Base-by-base conservation (phyloP, 1,284 basidiomycete species). In the Agaricales sp. region DNA sequence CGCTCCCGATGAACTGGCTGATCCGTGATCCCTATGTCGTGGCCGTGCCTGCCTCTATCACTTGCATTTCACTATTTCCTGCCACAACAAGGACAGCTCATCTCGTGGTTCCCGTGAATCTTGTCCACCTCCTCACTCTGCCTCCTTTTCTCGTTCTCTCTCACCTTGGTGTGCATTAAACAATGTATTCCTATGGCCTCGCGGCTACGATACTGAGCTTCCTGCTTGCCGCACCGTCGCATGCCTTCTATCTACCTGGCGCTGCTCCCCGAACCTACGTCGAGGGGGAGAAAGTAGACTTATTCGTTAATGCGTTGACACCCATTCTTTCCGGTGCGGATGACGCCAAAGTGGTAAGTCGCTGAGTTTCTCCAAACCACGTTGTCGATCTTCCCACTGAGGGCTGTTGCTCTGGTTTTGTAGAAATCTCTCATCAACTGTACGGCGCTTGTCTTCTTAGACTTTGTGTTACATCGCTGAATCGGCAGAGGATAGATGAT, bases 221-320 rank as follows among this genome's bases (percentile, higher is more conserved):
- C 21, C 37, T 53, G 21, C 44, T 54, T 37, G 46, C 56, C 12
- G 56, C 58, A 25, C 57, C 52, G 44, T 51, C 61, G 16, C 52
- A 61, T 35, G 69, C 70, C 0, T 77, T 77, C 55, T 77, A 77
- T 56, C 67, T 77, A 48, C 74, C 74, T 30, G 74, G 74, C 18
- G 78, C 88, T 38, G 90, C 92, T 13, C 92, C 91, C 1, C 81
- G 77, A 60, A 82, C 90, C 65, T 94, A 90, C 63, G 62, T 63
- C 14, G 54, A 63, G 49, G 82, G 82, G 48, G 88, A 93, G 53
- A 66, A 69, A 52, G 87, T 93, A 44, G 78, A 85, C 51, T 72
- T 92, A 25, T 82, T 80, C 60, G 87, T 93, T 59, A 94, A 94
- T 64, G 83, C 89, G 1, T 71, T 94, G 52, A 92, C 90, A 22